A percentile compares a stretch with the other conserved stretches of the same genome.
phyloP scores from a whole-genome alignment of 805 yeast genomes.

The Wickerhamomyces hampshirensis region DNA sequence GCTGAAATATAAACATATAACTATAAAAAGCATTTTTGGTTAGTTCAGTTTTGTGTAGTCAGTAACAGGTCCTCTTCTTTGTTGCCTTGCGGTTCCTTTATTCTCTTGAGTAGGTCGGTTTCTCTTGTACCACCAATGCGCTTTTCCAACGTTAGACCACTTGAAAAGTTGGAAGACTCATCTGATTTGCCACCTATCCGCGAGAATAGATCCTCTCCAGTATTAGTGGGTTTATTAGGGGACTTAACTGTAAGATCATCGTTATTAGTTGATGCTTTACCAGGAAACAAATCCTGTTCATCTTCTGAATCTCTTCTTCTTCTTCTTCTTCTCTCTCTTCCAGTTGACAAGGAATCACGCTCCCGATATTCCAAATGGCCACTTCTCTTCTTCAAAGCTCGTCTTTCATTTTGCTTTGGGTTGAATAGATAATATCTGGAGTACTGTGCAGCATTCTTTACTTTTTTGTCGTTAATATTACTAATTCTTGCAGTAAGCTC shows the following conservation, averaged over 20 bases:
- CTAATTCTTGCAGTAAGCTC: conserved; percentile 17
- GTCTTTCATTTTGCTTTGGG: conserved; percentile 17
- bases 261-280: conserved; percentile 3
- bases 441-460: conserved; percentile 22
- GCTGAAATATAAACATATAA: too few species aligned
- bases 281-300: conserved; percentile 21
- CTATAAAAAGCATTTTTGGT: too few species aligned
- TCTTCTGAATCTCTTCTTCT: conserved; percentile 5
- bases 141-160: too few species aligned
- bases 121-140: too few species aligned
- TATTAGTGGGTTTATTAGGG: not conserved
- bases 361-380: conserved; percentile 14
- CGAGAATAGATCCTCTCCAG: conserved; percentile 3
- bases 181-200: too few species aligned
- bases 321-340: conserved; percentile 15
- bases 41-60: too few species aligned
- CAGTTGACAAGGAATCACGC: conserved; percentile 17
- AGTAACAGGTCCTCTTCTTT: too few species aligned
- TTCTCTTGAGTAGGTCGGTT: conserved; percentile 4
- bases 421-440: conserved; percentile 25
- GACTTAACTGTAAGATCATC: not conserved
- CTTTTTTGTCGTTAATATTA: conserved; percentile 20
- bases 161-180: too few species aligned
- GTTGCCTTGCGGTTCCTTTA: too few species aligned
- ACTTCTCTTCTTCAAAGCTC: conserved; percentile 2